These are phyloP conservation scores for Ceratopteris richardii DNA, from an alignment of 75 land plant species.

Conservation along the genomic window DNA sequence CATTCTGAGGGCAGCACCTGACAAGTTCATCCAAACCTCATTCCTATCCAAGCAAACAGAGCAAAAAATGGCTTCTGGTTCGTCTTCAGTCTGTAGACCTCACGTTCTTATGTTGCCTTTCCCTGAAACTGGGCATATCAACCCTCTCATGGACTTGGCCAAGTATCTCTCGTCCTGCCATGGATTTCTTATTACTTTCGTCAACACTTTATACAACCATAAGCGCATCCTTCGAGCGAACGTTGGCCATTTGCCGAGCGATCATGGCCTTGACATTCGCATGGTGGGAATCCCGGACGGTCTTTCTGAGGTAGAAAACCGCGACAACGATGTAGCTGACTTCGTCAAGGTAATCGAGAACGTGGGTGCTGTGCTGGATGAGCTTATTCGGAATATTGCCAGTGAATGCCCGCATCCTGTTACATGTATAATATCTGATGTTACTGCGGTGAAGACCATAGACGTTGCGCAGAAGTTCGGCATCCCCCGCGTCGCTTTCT, in stretches of 20 bases:
- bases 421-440: constrained; percentile 12
- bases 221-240: constrained; percentile 4
- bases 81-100: too few species aligned
- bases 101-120: constrained; percentile 30
- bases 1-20: too few species aligned
- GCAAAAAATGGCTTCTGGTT: too few species aligned
- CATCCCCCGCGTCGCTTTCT: constrained; percentile 10
- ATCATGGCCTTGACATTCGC: neutral
- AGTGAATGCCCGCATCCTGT: neutral
- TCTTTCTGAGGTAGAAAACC: constrained; percentile 5
- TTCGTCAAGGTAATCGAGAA: neutral
- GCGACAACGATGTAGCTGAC: neutral
- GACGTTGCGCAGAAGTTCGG: constrained; percentile 5
- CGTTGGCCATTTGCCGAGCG: neutral
- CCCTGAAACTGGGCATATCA: constrained; percentile 32
- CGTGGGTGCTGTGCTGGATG: constrained; percentile 5
- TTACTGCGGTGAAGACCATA: neutral
- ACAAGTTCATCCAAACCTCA: too few species aligned
- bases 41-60: too few species aligned
- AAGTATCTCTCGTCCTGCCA: constrained; percentile 10
- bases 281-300: constrained; percentile 13
- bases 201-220: constrained; percentile 21
- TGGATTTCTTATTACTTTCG: constrained; percentile 26
- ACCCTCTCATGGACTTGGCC: constrained; percentile 29
- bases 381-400: neutral